phyloP scores from a whole-genome alignment of 208 protist species.

The Crithidia expoeki region DNA sequence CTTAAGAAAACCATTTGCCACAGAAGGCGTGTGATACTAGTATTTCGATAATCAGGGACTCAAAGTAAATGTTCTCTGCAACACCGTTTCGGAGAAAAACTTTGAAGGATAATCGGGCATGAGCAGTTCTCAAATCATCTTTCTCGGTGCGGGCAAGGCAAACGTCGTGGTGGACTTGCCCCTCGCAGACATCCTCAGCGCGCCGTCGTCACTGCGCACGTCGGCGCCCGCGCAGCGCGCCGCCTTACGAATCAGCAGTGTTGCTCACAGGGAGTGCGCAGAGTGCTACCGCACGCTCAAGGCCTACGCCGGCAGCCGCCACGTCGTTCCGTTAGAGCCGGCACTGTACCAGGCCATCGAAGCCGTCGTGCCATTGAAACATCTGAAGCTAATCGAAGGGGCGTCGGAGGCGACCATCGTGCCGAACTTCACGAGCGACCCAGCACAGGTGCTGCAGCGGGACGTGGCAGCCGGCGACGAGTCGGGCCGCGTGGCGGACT shows the following conservation, averaged over 20 bases:
- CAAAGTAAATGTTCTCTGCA: too few species aligned
- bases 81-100: too few species aligned
- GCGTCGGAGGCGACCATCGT: constrained; percentile 39
- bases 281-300: constrained; percentile 37
- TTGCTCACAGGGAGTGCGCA: constrained; percentile 24
- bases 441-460: constrained; percentile 24
- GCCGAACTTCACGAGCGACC: constrained; percentile 44
- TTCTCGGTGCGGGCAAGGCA: constrained; percentile 31
- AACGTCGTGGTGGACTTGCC: constrained; percentile 41
- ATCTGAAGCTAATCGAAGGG: constrained; percentile 18
- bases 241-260: constrained; percentile 31
- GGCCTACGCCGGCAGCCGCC: constrained; percentile 36
- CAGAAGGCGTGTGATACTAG: too few species aligned
- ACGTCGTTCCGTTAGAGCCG: constrained; percentile 17
- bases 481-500: constrained; percentile 20
- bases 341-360: constrained; percentile 25
- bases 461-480: constrained; percentile 11
- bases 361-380: constrained; percentile 20
- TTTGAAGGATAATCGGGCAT: too few species aligned
- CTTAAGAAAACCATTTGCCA: too few species aligned
- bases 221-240: constrained; percentile 11
- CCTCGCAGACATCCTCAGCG: not conserved
- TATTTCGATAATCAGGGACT: too few species aligned
- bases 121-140: constrained; percentile 8
- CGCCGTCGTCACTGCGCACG: not conserved